Evolutionary conservation across 2,329 filamentous ascomycete species (phyloP).

Genomic region (Neonectria sp.): DNA sequence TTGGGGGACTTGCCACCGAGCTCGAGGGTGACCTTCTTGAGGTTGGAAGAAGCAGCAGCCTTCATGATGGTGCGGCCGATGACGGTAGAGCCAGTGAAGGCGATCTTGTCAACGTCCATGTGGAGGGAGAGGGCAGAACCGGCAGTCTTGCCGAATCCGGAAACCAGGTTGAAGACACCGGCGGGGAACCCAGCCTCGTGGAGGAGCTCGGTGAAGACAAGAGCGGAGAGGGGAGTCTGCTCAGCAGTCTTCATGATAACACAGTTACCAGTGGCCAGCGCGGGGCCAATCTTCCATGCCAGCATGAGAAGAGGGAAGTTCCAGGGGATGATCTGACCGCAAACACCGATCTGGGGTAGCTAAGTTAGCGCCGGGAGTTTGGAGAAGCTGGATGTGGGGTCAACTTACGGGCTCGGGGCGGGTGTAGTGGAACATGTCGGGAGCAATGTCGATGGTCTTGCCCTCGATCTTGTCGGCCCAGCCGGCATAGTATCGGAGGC

Average conservation of each 20-base stretch:
- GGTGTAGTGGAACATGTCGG: constrained; percentile 88
- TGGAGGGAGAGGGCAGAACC: constrained; percentile 83
- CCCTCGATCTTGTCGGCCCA: constrained; percentile 95
- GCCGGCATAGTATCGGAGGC: constrained; percentile 82
- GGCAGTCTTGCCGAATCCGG: constrained; percentile 83
- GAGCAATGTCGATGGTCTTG: constrained; percentile 85
- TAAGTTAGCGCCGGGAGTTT: constrained; percentile 30
- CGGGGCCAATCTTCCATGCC: constrained; percentile 86
- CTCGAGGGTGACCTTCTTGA: constrained; percentile 87
- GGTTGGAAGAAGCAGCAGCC: constrained; percentile 81
- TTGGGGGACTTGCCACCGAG: constrained; percentile 86
- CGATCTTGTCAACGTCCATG: constrained; percentile 88
- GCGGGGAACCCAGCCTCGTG: constrained; percentile 86
- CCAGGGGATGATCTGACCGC: constrained; percentile 92
- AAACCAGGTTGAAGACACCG: constrained; percentile 83
- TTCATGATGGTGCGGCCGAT: constrained; percentile 86
- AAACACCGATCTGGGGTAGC: constrained; percentile 73
- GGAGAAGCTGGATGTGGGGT: neutral
- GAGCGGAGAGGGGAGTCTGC: constrained; percentile 80
- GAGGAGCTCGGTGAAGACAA: constrained; percentile 75
- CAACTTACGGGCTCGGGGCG: constrained; percentile 76
- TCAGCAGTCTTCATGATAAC: constrained; percentile 83
- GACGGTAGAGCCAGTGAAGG: constrained; percentile 84
- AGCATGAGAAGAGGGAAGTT: constrained; percentile 89
- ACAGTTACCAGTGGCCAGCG: constrained; percentile 80